Conservation (phyloP, 2,329 filamentous ascomycete species). For the Helotiales sp. region DNA sequence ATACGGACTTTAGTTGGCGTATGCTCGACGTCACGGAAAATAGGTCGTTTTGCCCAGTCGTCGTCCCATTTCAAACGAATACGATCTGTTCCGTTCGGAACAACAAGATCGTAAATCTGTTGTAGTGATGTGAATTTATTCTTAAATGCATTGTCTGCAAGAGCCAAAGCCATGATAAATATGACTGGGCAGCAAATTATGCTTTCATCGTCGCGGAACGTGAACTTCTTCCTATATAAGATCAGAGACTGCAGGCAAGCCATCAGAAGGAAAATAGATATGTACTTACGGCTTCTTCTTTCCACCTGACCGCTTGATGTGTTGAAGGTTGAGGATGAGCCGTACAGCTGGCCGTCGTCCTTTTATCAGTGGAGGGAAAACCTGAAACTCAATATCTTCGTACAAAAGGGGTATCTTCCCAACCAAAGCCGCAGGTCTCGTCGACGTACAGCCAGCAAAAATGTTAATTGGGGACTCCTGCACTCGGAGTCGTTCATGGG, state of each 20-base stretch:
- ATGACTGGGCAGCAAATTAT: constrained; percentile 32
- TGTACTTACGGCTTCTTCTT: constrained; percentile 33
- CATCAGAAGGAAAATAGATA: constrained; percentile 8
- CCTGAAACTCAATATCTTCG: constrained; percentile 37
- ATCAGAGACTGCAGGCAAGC: constrained; percentile 12
- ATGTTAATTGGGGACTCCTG: constrained; percentile 33
- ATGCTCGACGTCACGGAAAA: constrained; percentile 36
- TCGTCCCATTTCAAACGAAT: constrained; percentile 35
- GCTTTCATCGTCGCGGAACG: constrained; percentile 35
- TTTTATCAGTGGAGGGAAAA: constrained; percentile 34
- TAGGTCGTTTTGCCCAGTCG: constrained; percentile 29
- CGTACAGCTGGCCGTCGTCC: constrained; percentile 30
- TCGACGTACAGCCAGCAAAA: constrained; percentile 36
- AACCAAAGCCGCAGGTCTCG: constrained; percentile 37
- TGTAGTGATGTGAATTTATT: constrained; percentile 33
- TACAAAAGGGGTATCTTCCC: constrained; percentile 32
- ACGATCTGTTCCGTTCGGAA: constrained; percentile 29
- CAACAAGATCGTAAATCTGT: constrained; percentile 37
- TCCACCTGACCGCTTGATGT: constrained; percentile 37
- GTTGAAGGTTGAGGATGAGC: constrained; percentile 36
- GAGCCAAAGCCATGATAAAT: constrained; percentile 36
- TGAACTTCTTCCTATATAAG: constrained; percentile 35
- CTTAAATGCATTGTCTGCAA: constrained; percentile 37
- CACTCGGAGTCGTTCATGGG: constrained; percentile 36
- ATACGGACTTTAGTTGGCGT: constrained; percentile 28